Evolutionary conservation across 2,329 filamentous ascomycete species (phyloP).

Genomic region (Clonostachys rhizophaga): DNA sequence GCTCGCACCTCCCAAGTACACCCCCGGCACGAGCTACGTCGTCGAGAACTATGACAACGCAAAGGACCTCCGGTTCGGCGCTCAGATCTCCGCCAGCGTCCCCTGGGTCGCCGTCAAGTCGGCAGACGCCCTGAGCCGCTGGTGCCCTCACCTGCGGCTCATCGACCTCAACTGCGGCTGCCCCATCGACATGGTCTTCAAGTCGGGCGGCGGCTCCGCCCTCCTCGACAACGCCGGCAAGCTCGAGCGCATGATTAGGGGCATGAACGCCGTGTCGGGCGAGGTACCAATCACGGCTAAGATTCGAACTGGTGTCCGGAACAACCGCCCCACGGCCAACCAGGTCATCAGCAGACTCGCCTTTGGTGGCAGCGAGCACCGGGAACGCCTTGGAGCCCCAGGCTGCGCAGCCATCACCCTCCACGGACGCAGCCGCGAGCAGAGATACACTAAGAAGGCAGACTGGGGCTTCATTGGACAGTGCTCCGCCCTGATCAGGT

Average conservation of each 20-base stretch:
- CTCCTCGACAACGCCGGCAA: constrained; percentile 86
- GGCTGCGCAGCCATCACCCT: constrained; percentile 95
- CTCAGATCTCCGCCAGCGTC: constrained; percentile 88
- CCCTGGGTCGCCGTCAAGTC: constrained; percentile 88
- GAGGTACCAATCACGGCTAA: constrained; percentile 92
- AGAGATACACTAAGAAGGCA: constrained; percentile 87
- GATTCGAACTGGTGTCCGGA: constrained; percentile 85
- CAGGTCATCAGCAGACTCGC: constrained; percentile 80
- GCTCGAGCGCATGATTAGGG: constrained; percentile 88
- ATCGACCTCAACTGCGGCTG: constrained; percentile 97
- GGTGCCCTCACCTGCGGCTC: constrained; percentile 79
- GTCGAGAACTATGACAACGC: constrained; percentile 77
- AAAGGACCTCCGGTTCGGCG: constrained; percentile 83
- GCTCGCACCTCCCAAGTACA: constrained; percentile 64
- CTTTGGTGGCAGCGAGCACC: constrained; percentile 70
- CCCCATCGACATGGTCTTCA: constrained; percentile 90
- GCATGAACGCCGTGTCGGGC: constrained; percentile 91
- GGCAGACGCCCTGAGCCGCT: constrained; percentile 71
- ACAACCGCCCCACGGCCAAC: constrained; percentile 71
- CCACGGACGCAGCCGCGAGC: constrained; percentile 88
- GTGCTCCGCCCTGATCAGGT: constrained; percentile 78
- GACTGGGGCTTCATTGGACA: constrained; percentile 95
- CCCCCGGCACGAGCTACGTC: constrained; percentile 40
- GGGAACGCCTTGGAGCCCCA: constrained; percentile 65
- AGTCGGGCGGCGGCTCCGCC: constrained; percentile 83